Evolutionary conservation across 495 filamentous ascomycete genomes (phyloP).

Genomic region (Cercophora sp.): DNA sequence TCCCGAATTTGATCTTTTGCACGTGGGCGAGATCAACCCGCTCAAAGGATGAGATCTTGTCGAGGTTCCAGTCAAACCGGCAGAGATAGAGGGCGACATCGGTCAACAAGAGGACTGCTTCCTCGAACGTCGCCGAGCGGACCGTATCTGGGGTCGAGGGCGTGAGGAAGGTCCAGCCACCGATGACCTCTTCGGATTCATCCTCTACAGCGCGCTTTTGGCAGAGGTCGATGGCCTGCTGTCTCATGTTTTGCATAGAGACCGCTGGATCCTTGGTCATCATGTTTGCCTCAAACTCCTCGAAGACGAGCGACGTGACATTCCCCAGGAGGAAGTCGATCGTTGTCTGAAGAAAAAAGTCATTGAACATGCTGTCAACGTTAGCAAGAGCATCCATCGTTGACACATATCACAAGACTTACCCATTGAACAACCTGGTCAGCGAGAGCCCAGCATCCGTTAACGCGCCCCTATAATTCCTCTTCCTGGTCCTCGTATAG

Average conservation of each 20-base stretch:
- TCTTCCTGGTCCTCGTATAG: slow-evolving; percentile 84
- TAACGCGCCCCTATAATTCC: slow-evolving; percentile 84
- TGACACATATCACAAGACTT: slow-evolving; percentile 10
- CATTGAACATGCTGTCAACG: slow-evolving; percentile 82
- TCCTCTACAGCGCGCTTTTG: slow-evolving; percentile 81
- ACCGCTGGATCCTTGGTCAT: slow-evolving; percentile 84
- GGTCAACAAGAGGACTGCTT: slow-evolving; percentile 81
- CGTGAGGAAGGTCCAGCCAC: slow-evolving; percentile 74
- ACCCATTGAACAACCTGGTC: slow-evolving; percentile 63
- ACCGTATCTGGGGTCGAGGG: slow-evolving; percentile 55
- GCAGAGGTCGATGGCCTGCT: slow-evolving; percentile 83
- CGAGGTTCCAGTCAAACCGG: slow-evolving; percentile 85
- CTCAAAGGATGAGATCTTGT: slow-evolving; percentile 88
- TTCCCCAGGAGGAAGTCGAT: slow-evolving; percentile 95
- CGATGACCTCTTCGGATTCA: slow-evolving; percentile 73
- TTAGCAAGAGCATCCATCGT: neutral
- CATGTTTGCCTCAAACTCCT: slow-evolving; percentile 86
- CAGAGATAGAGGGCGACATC: slow-evolving; percentile 80
- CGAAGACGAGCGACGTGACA: slow-evolving; percentile 74
- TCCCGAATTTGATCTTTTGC: slow-evolving; percentile 65
- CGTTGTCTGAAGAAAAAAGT: slow-evolving; percentile 90
- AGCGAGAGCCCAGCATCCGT: slow-evolving; percentile 91
- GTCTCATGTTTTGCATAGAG: slow-evolving; percentile 73
- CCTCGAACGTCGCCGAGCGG: slow-evolving; percentile 71
- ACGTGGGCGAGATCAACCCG: slow-evolving; percentile 75